Base-by-base conservation (phyloP, 306 rosid species). In the Dicorynia guianensis region DNA sequence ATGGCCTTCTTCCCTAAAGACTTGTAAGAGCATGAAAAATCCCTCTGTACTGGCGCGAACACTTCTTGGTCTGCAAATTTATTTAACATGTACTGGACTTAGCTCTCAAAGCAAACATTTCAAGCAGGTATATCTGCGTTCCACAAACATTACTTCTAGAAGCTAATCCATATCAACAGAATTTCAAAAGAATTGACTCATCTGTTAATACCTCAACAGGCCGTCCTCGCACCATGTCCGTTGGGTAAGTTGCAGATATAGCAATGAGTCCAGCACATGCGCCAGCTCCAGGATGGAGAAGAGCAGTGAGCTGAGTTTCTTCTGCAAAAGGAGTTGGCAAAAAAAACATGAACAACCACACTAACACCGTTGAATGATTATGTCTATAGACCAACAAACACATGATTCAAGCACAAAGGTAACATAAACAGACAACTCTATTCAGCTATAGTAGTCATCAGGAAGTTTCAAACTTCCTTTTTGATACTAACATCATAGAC, bases 261-360 rank as follows among this genome's bases (percentile, higher is more conserved):
- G 96, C 92, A 80, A 90, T 90, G 69, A 87, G 86, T 79, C 90
- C 89, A 13, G 96, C 90, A 79, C 89, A 87, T 9, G 96, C 96
- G 30, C 96, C 92, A 73, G 92, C 96, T 84, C 96, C 92, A 63
- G 87, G 92, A 52, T 88, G 90, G 54, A 87, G 69, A 59, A 87
- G 63, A 62, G 96, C 92, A 69, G 90, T 87, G 65, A 90, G 89
- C 61, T 90, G 87, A 71, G 90, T 89, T 57, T 82, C 86, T 78
- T 90, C 92, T 90, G 87, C 77, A 66, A 17, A 25, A 8, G 39
- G 8, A 64, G 44, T n/a, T 1, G 57, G 46, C 3, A 47, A 47
- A 52, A 44, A 34, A 20, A 43, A 56, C 19, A 67, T 34, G 40
- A 49, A 15, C 44, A 52, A 7, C n/a, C 61, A 44, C 36, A 58